A percentile compares a stretch with the other conserved stretches of the same genome.
Evolutionary conservation across 768 basidiomycete genomes (phyloP).

Genomic region (Hebeloma cylindrosporum): DNA sequence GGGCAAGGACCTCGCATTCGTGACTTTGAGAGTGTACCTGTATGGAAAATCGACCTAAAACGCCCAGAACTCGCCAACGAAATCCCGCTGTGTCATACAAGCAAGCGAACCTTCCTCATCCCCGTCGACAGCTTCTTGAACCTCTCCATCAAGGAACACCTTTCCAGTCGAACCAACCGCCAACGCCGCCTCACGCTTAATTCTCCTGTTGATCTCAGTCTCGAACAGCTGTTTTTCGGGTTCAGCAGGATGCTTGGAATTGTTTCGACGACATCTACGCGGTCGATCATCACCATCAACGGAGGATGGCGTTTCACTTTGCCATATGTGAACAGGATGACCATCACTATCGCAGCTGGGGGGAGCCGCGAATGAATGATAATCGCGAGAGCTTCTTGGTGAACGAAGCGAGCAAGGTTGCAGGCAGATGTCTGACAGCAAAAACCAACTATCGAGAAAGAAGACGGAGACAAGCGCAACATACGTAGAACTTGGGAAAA

Average conservation of each 20-base stretch:
- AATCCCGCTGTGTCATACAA: conserved; percentile 5
- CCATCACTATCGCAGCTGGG: conserved; percentile 86
- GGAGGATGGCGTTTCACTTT: conserved; percentile 88
- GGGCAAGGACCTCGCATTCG: too few species aligned
- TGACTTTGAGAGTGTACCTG: too few species aligned
- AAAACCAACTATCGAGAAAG: conserved; percentile 1
- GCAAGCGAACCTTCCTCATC: conserved; percentile 1
- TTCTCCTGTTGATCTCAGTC: conserved; percentile 74
- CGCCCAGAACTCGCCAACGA: conserved; percentile 14
- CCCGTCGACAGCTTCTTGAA: conserved; percentile 3
- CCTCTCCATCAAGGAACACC: conserved; percentile 23
- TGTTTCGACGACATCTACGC: conserved; percentile 40
- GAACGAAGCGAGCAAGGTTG: conserved; percentile 91
- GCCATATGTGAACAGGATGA: conserved; percentile 94
- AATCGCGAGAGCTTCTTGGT: conserved; percentile 87
- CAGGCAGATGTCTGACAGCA: conserved; percentile 71
- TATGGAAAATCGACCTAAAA: too few species aligned
- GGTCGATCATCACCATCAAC: conserved; percentile 92
- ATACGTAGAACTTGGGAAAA: conserved; percentile 91
- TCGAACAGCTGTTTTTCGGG: conserved; percentile 73
- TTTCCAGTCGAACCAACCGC: conserved; percentile 39
- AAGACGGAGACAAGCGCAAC: conserved; percentile 28
- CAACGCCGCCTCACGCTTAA: conserved; percentile 76
- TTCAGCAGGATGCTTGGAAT: neutral
- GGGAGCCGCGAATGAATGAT: conserved; percentile 81